Base-by-base conservation (phyloP, 805 yeast genomes). In the Ascoidea asiatica region DNA sequence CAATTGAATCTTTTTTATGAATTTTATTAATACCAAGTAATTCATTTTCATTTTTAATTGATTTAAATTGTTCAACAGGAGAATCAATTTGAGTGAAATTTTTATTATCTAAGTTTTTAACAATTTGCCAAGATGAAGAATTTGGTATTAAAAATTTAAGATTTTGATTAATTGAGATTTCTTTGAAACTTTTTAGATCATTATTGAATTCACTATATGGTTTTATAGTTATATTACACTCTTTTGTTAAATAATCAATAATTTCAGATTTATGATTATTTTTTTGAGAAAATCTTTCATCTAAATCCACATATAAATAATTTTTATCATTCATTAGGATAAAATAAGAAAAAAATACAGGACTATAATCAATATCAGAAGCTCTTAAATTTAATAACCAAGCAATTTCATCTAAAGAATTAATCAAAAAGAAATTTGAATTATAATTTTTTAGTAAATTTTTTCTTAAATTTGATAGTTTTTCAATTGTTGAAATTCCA, bases 361-460 rank as follows among this genome's bases (percentile, higher is more conserved):
- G 97, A 55, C 81, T 81, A 57, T 72, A 90, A 4, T 79, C 80
- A 47, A 90, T 80, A 58, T 90, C 97, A 19, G 71, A 73, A 4
- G 89, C 85, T 50, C 98, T 75, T 45, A 90, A 63, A 56, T 90
- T 90, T 56, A 88, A 72, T 39, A 88, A 63, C 96, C 96, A 89
- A 5, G 95, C 92, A 49, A 88, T 76, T 52, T 89, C 95, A 63
- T 90, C 97, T 43, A 89, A 62, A 1, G 88, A 78, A n/a, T 78
- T 69, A 3, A 85, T 66, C 13, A 88, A 64, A 40, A 85, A 66
- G 1, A 75, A 29, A 50, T 59, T 51, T 46, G 73, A 56, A 29
- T 57, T 45, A 40, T 57, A 47, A 37, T 59, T 47, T 42, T 60
- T 45, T 44, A 55, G 54, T 54, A 77, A 59, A 8, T 56, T 50